These are phyloP conservation scores for Malassezia restricta DNA, from an alignment of 1,284 basidiomycete species.

Conservation along the genomic window DNA sequence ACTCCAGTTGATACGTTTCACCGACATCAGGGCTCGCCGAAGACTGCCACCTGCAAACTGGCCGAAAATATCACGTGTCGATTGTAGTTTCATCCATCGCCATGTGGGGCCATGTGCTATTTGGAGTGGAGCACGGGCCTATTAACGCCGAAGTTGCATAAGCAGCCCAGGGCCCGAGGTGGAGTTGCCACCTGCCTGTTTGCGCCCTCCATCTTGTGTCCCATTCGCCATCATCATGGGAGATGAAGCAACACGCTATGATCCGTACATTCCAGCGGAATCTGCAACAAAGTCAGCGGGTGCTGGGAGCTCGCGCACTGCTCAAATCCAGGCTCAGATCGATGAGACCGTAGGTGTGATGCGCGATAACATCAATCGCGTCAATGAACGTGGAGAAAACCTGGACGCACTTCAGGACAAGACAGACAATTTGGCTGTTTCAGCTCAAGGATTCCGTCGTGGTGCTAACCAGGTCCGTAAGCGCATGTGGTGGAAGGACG, in stretches of 20 bases:
- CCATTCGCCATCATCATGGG: background rate
- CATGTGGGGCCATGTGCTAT: slow-evolving; percentile 4
- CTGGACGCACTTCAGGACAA: slow-evolving; percentile 92
- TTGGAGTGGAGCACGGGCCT: no score
- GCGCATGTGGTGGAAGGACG: slow-evolving; percentile 56
- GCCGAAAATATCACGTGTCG: slow-evolving; percentile 11
- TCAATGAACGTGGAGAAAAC: slow-evolving; percentile 85
- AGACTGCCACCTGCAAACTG: background rate
- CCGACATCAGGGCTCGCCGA: no score
- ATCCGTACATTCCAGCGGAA: slow-evolving; percentile 42
- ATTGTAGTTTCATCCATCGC: slow-evolving; percentile 4
- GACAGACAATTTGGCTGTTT: slow-evolving; percentile 93
- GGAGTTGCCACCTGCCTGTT: no score
- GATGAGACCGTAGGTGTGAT: slow-evolving; percentile 60
- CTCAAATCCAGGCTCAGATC: slow-evolving; percentile 43
- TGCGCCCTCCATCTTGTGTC: no score
- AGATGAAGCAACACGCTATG: slow-evolving; percentile 22
- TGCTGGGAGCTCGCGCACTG: slow-evolving; percentile 35
- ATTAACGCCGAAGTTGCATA: no score
- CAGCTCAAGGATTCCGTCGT: slow-evolving; percentile 94
- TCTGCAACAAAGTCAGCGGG: slow-evolving; percentile 23
- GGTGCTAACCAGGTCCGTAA: slow-evolving; percentile 96
- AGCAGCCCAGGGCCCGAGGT: no score
- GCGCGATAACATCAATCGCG: slow-evolving; percentile 77
- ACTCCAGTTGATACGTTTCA: background rate